A percentile compares a stretch with the other conserved stretches of the same genome.
These are phyloP conservation scores for Diplogelasinospora grovesii DNA, from an alignment of 495 filamentous ascomycete species.

Conservation along the genomic window DNA sequence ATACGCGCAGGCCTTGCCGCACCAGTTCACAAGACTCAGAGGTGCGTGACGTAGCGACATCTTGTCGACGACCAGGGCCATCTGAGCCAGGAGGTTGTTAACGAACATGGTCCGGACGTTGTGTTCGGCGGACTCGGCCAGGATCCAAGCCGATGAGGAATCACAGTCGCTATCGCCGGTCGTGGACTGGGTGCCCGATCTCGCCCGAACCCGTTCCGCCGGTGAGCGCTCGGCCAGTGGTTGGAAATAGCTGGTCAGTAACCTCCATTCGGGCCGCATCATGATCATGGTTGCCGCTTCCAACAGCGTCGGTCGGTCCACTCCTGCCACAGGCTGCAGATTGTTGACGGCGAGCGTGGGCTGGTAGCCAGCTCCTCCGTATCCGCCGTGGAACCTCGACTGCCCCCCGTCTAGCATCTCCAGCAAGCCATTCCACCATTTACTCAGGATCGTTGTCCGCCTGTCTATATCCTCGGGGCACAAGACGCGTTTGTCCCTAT, in stretches of 20 bases:
- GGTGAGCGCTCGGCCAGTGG: conserved; percentile 46
- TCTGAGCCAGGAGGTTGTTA: conserved; percentile 78
- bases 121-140: conserved; percentile 85
- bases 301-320: conserved; percentile 64
- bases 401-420: conserved; percentile 70
- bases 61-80: conserved; percentile 84
- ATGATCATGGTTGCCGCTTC: conserved; percentile 85
- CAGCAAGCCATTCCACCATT: conserved; percentile 91
- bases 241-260: conserved; percentile 58
- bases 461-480: conserved; percentile 82
- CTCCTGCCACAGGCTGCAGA: conserved; percentile 28
- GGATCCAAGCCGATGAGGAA: conserved; percentile 45
- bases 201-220: conserved; percentile 30
- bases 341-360: conserved; percentile 46
- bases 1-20: conserved; percentile 89
- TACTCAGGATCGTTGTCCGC: conserved; percentile 74
- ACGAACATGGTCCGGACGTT: conserved; percentile 90
- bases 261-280: conserved; percentile 87
- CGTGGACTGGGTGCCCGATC: conserved; percentile 36
- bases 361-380: conserved; percentile 34
- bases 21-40: conserved; percentile 86
- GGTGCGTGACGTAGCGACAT: conserved; percentile 87
- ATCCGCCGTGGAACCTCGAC: conserved; percentile 20
- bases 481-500: conserved; percentile 43
- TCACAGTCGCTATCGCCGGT: conserved; percentile 59